Percentiles rank a stretch among this genome's conserved stretches.
Conservation (phyloP, 441 rosid genomes). For the Geranium incanum region DNA sequence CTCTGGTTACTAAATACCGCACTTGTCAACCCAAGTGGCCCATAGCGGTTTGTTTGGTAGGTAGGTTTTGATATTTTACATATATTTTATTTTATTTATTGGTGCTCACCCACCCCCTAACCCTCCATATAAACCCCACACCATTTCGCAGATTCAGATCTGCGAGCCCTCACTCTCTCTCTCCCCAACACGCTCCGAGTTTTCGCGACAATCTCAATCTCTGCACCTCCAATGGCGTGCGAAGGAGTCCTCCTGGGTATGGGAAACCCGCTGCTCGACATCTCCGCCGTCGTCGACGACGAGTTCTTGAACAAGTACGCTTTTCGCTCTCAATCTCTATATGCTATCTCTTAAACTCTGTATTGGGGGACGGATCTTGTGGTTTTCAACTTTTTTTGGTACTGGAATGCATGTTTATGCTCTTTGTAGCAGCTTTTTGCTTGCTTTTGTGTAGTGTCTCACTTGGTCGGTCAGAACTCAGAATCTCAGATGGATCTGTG, state of each 20-base stretch:
- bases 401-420: too few species aligned
- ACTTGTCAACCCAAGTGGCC: neutral
- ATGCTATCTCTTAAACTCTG: too few species aligned
- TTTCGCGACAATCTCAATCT: neutral
- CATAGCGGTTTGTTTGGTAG: neutral
- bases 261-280: conserved; percentile 9
- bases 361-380: too few species aligned
- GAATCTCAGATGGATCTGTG: too few species aligned
- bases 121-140: neutral
- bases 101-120: conserved; percentile 1
- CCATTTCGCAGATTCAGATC: neutral
- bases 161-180: neutral
- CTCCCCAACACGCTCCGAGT: neutral
- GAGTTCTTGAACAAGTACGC: conserved; percentile 2
- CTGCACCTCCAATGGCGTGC: neutral
- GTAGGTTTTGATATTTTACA: neutral
- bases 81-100: too few species aligned
- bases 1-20: neutral
- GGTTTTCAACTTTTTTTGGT: too few species aligned
- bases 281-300: conserved; percentile 10
- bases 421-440: too few species aligned
- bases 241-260: conserved; percentile 4
- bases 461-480: too few species aligned
- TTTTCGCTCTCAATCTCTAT: too few species aligned
- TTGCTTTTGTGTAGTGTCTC: too few species aligned